Conservation (phyloP, 768 basidiomycete species). For the Astraeus odoratus region DNA sequence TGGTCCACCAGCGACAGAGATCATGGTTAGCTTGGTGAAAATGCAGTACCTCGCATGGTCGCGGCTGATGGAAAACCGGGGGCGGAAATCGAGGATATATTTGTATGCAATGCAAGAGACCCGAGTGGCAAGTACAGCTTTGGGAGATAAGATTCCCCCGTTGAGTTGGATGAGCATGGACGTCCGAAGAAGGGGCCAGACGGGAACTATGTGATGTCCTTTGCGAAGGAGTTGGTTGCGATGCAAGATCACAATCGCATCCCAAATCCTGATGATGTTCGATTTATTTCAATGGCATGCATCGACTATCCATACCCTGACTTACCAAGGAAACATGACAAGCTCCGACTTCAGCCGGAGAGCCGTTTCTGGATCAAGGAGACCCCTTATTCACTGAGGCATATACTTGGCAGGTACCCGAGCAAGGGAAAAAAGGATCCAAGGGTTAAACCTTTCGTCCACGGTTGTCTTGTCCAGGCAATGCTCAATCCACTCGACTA, state of each 20-base stretch:
- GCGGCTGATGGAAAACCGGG: slow-evolving; percentile 9
- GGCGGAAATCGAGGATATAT: slow-evolving; percentile 27
- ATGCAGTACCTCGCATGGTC: slow-evolving; percentile 18
- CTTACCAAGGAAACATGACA: too few species aligned
- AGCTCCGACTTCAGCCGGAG: slow-evolving; percentile 16
- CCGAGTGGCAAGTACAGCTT: slow-evolving; percentile 40
- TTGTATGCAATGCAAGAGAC: slow-evolving; percentile 32
- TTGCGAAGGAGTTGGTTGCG: slow-evolving; percentile 39
- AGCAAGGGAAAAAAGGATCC: too few species aligned
- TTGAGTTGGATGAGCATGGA: too few species aligned
- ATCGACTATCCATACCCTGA: slow-evolving; percentile 40
- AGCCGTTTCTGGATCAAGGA: slow-evolving; percentile 54
- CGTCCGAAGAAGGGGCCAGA: too few species aligned
- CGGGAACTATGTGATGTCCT: slow-evolving; percentile 52
- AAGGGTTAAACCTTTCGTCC: background rate
- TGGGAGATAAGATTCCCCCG: too few species aligned
- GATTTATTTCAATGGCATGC: slow-evolving; percentile 45
- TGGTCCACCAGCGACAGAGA: slow-evolving; percentile 23
- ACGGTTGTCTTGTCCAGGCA: background rate
- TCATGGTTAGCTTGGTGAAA: slow-evolving; percentile 42
- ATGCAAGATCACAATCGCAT: slow-evolving; percentile 35
- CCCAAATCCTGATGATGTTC: slow-evolving; percentile 20
- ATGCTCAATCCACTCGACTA: background rate
- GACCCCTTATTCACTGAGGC: slow-evolving; percentile 46
- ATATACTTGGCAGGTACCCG: too few species aligned